Conservation (phyloP, 2,329 filamentous ascomycete species). For the Pseudogymnoascus sp. region DNA sequence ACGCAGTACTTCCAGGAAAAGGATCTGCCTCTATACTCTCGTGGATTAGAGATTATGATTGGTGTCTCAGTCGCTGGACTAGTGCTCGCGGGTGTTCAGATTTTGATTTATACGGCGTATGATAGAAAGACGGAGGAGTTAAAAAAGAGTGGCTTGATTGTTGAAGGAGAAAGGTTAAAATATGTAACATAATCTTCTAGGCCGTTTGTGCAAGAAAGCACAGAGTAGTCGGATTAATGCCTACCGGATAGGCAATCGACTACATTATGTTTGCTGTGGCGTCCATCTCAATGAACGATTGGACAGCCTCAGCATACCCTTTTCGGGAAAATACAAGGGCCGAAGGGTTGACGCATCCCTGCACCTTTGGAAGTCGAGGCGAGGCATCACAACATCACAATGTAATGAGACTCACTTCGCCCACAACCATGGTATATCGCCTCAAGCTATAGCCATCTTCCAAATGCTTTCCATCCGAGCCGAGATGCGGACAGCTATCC, state of each 20-base stretch:
- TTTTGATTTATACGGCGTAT: slow-evolving; percentile 1
- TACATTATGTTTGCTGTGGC: not conserved
- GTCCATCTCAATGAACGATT: not conserved
- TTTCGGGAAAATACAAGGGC: not conserved
- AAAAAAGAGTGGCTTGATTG: not conserved
- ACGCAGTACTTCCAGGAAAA: slow-evolving; percentile 22
- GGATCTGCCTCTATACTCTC: slow-evolving; percentile 19
- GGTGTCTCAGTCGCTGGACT: slow-evolving; percentile 2
- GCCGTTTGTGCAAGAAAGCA: not conserved
- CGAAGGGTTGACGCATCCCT: not conserved
- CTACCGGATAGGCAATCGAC: not conserved
- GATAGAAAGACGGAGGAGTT: slow-evolving; percentile 1
- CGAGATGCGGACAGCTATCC: not conserved
- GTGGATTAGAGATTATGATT: slow-evolving; percentile 9
- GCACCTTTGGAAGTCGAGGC: not conserved
- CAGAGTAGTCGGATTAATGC: not conserved
- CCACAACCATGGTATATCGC: not conserved
- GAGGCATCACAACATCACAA: not conserved
- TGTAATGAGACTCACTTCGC: not conserved
- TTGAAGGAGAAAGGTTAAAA: not conserved
- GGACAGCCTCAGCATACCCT: not conserved
- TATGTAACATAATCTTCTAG: not conserved
- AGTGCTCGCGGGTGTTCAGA: not conserved
- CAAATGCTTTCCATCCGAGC: not conserved
- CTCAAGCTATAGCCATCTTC: not conserved